phyloP scores from a whole-genome alignment of 805 yeast genomes.

The Barnettozyma wickerhamii region DNA sequence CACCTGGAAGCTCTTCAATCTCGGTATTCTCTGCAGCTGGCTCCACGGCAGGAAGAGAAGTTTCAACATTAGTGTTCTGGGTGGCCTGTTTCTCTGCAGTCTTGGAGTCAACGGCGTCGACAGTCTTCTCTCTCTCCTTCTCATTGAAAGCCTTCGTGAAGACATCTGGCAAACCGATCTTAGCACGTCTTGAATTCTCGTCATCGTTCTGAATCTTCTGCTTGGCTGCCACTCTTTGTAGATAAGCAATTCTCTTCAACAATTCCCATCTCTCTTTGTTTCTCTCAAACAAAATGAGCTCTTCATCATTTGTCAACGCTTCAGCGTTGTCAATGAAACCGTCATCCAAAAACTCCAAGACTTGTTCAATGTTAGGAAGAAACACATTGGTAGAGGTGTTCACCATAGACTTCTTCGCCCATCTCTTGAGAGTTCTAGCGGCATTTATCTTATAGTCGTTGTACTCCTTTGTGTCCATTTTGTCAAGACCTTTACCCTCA shows the following conservation, averaged over 20 bases:
- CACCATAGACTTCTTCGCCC: slow-evolving; percentile 45
- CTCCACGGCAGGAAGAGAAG: background rate
- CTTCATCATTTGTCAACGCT: slow-evolving; percentile 33
- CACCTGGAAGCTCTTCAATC: slow-evolving; percentile 22
- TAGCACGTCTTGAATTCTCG: slow-evolving; percentile 33
- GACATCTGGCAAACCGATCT: slow-evolving; percentile 15
- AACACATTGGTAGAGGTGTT: slow-evolving; percentile 34
- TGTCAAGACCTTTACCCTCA: slow-evolving; percentile 70
- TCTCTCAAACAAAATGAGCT: slow-evolving; percentile 34
- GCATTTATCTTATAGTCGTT: slow-evolving; percentile 49
- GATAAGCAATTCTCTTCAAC: slow-evolving; percentile 64
- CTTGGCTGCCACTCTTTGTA: slow-evolving; percentile 61
- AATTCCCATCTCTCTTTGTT: slow-evolving; percentile 65
- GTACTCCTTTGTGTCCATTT: slow-evolving; percentile 43
- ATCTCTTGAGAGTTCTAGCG: slow-evolving; percentile 47
- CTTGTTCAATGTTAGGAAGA: slow-evolving; percentile 55
- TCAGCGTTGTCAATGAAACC: slow-evolving; percentile 27
- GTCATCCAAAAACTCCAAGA: slow-evolving; percentile 51
- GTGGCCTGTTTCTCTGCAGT: background rate
- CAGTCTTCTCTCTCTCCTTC: slow-evolving; percentile 7
- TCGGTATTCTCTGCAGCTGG: slow-evolving; percentile 7
- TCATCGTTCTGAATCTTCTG: slow-evolving; percentile 36
- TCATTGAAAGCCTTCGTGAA: slow-evolving; percentile 5
- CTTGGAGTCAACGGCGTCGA: background rate
- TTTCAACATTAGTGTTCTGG: background rate